A percentile compares a stretch with the other conserved stretches of the same genome.
Conservation (phyloP, 768 basidiomycete genomes). For the Dictyophora rubrovolvata region DNA sequence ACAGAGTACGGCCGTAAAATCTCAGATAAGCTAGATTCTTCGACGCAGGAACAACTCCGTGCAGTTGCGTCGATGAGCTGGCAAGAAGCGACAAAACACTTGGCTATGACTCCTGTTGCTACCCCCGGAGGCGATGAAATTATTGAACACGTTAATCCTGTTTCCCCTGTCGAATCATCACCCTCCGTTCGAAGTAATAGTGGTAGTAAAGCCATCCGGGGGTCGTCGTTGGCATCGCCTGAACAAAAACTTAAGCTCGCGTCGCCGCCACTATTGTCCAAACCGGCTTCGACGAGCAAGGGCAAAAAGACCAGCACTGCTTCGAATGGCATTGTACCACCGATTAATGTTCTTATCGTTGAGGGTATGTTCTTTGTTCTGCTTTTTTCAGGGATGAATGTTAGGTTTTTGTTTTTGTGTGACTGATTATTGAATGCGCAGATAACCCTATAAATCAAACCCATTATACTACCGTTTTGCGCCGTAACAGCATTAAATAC, state of each 20-base stretch:
- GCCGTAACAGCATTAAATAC: conserved; percentile 90
- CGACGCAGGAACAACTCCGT: neutral
- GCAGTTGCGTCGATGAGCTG: neutral
- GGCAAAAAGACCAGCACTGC: conserved; percentile 40
- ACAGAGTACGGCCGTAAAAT: neutral
- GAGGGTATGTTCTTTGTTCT: conserved; percentile 72
- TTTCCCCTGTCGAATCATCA: conserved; percentile 20
- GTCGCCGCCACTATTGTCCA: conserved; percentile 18
- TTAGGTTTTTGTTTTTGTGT: too few species aligned
- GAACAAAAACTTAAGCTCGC: conserved; percentile 22
- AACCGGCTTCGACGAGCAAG: conserved; percentile 18
- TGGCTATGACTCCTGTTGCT: conserved; percentile 22
- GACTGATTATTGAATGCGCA: too few species aligned
- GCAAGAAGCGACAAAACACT: conserved; percentile 5
- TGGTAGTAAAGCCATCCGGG: conserved; percentile 14
- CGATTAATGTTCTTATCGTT: conserved; percentile 95
- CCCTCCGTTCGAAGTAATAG: conserved; percentile 19
- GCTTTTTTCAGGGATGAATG: too few species aligned
- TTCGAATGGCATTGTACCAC: conserved; percentile 78
- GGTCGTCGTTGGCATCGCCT: too few species aligned
- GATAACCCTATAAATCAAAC: conserved; percentile 99
- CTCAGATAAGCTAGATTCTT: neutral
- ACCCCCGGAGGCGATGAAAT: conserved; percentile 23
- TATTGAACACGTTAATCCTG: conserved; percentile 19
- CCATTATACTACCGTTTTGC: conserved; percentile 95